phyloP scores from a whole-genome alignment of 2,329 filamentous ascomycete genomes.

The Xylariaceae sp. region DNA sequence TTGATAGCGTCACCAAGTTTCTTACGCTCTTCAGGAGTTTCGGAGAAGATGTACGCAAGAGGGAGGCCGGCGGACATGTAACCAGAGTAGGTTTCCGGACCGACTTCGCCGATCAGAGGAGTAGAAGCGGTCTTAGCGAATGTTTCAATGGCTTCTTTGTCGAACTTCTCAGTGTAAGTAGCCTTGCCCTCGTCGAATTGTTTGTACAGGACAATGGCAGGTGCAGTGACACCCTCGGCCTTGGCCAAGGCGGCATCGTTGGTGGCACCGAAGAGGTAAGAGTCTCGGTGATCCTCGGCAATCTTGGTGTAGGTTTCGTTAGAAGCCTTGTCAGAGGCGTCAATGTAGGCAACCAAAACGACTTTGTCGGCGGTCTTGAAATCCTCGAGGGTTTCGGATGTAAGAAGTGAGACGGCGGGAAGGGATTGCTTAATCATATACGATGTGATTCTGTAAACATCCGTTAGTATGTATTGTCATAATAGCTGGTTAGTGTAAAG shows the following conservation, averaged over 20 bases:
- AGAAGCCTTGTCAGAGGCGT: slow-evolving; percentile 77
- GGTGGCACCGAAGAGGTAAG: slow-evolving; percentile 88
- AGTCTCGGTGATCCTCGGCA: slow-evolving; percentile 79
- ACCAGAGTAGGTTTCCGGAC: slow-evolving; percentile 91
- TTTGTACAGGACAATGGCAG: slow-evolving; percentile 94
- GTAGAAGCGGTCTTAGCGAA: slow-evolving; percentile 87
- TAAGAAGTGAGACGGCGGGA: slow-evolving; percentile 83
- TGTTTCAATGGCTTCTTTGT: slow-evolving; percentile 74
- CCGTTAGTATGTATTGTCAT: slow-evolving; percentile 22
- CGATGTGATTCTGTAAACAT: slow-evolving; percentile 58
- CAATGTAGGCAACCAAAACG: slow-evolving; percentile 87
- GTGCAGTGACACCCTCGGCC: slow-evolving; percentile 85
- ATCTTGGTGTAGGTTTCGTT: slow-evolving; percentile 80
- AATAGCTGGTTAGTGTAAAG: not conserved
- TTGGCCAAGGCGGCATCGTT: slow-evolving; percentile 83
- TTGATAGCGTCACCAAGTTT: slow-evolving; percentile 77
- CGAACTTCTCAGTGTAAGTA: slow-evolving; percentile 79
- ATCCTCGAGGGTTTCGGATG: slow-evolving; percentile 81
- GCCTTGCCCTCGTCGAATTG: slow-evolving; percentile 95
- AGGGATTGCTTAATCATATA: slow-evolving; percentile 99
- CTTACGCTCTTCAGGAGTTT: slow-evolving; percentile 86
- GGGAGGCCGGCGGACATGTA: slow-evolving; percentile 95
- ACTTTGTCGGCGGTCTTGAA: slow-evolving; percentile 99
- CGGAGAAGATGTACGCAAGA: slow-evolving; percentile 96
- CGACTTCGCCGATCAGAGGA: slow-evolving; percentile 92